Conservation (phyloP, 108 stramenopile species). For the Epithemia pelagica region DNA sequence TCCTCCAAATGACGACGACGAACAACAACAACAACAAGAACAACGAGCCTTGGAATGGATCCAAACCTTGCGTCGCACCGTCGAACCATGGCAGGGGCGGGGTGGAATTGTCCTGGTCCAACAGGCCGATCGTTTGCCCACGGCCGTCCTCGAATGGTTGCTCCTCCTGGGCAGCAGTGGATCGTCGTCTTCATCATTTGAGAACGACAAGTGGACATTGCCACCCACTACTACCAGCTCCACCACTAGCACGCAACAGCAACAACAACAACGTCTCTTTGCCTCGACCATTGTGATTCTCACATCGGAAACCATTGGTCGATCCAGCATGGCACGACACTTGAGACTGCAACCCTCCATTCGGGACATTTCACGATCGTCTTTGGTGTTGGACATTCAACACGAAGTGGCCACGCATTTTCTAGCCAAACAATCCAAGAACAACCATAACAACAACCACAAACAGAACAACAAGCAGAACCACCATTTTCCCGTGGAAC, state of each 20-base stretch:
- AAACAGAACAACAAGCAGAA: too few relatives aligned
- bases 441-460: too few relatives aligned
- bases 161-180: too few relatives aligned
- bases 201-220: too few relatives aligned
- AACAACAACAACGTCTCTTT: not conserved
- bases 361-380: not conserved
- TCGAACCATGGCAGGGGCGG: not conserved
- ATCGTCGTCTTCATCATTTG: too few relatives aligned
- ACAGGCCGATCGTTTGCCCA: not conserved
- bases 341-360: not conserved
- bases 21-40: not conserved
- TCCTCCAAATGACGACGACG: too few relatives aligned
- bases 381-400: not conserved
- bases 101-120: not conserved
- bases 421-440: too few relatives aligned
- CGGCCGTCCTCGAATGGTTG: not conserved
- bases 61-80: not conserved
- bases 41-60: not conserved
- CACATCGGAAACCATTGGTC: not conserved
- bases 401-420: not conserved
- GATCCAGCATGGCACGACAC: not conserved
- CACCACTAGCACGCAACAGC: not conserved
- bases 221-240: too few relatives aligned
- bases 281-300: not conserved
- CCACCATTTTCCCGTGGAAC: too few relatives aligned